phyloP scores from a whole-genome alignment of 2,329 filamentous ascomycete species.

The Colletotrichum eleusines region DNA sequence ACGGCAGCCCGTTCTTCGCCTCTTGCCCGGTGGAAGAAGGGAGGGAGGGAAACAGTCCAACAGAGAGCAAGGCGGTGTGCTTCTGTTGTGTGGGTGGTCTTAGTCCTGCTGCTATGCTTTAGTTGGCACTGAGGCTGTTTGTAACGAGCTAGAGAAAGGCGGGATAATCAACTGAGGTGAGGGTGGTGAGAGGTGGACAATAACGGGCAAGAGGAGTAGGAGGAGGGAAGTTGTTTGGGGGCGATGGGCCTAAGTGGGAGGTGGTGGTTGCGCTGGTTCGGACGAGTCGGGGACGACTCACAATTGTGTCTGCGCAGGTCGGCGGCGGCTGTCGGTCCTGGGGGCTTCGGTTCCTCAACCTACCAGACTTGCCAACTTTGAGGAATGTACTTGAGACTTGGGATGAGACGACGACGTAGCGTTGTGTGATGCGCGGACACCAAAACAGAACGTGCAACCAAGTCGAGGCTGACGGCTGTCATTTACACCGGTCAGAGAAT shows the following conservation, averaged over 20 bases:
- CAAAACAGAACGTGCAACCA: conserved; percentile 14
- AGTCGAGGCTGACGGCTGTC: background rate
- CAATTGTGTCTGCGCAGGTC: conserved; percentile 11
- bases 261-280: conserved; percentile 27
- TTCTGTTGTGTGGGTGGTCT: background rate
- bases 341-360: conserved; percentile 14
- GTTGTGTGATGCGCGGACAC: conserved; percentile 22
- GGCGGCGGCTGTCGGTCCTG: conserved; percentile 3
- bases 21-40: background rate
- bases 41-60: background rate
- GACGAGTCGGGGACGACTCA: conserved; percentile 30
- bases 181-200: background rate
- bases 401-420: conserved; percentile 26
- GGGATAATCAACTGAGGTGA: background rate
- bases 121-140: conserved; percentile 6
- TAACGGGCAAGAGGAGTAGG: background rate
- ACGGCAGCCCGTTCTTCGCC: background rate
- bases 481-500: conserved; percentile 27
- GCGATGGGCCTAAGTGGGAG: background rate
- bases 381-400: conserved; percentile 14
- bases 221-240: background rate
- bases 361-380: background rate
- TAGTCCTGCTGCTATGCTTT: conserved; percentile 14
- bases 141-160: conserved; percentile 5
- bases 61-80: conserved; percentile 16